Conservation (phyloP, 306 rosid genomes). For the Comarum palustre region DNA sequence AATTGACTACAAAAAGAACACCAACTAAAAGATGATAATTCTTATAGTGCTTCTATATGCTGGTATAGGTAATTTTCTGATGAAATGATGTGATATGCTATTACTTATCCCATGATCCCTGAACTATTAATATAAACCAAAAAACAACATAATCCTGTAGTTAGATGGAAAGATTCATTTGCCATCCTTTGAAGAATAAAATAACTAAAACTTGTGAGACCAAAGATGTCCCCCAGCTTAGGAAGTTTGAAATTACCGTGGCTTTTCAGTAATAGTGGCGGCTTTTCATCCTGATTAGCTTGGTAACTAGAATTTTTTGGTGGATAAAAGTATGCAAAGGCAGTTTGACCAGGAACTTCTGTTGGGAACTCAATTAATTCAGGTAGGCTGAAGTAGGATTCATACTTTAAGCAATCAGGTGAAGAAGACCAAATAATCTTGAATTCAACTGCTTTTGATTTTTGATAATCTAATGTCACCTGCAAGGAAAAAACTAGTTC, state of each 20-base stretch:
- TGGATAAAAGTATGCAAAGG: conserved; percentile 87
- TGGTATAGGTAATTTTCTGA: background rate
- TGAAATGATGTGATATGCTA: background rate
- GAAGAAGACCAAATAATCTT: conserved; percentile 80
- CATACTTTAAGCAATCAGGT: conserved; percentile 64
- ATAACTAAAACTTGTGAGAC: background rate
- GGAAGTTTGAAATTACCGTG: conserved; percentile 53
- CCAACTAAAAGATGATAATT: background rate
- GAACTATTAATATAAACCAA: no score
- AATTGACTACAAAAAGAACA: conserved; percentile 5
- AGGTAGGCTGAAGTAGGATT: conserved; percentile 69
- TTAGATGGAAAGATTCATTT: background rate
- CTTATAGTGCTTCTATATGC: background rate
- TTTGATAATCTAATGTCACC: conserved; percentile 64
- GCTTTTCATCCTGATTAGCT: conserved; percentile 70
- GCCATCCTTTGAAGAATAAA: background rate
- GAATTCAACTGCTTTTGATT: conserved; percentile 53
- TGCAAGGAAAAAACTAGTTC: conserved; percentile 16
- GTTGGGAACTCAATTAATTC: conserved; percentile 91
- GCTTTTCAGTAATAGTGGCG: conserved; percentile 77
- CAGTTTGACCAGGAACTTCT: conserved; percentile 81
- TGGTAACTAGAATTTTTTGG: conserved; percentile 64
- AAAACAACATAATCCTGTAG: background rate
- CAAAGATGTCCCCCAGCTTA: background rate
- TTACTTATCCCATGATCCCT: background rate